A percentile compares a stretch with the other conserved stretches of the same genome.
Evolutionary conservation across 2,329 filamentous ascomycete species (phyloP).

Genomic region (Apiospora pterosperma): DNA sequence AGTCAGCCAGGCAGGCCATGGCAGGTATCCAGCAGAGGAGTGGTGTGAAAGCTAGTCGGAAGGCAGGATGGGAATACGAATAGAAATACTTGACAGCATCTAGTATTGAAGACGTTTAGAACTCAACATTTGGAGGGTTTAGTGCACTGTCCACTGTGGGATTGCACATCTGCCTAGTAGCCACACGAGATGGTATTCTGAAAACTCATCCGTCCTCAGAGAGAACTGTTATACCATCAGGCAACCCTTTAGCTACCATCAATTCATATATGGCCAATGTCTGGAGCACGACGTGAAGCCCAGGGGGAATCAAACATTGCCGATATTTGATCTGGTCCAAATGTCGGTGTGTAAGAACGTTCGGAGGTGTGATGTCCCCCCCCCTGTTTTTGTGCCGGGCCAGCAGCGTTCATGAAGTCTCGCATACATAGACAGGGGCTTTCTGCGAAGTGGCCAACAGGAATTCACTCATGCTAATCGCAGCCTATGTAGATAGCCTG

Average conservation of each 20-base stretch:
- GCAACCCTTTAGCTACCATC: too few species aligned
- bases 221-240: too few species aligned
- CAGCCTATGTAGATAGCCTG: background rate
- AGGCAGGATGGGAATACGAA: conserved; percentile 10
- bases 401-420: too few species aligned
- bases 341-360: background rate
- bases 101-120: background rate
- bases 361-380: background rate
- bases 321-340: background rate
- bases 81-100: background rate
- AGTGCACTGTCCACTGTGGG: too few species aligned
- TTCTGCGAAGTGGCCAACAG: too few species aligned
- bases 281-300: too few species aligned
- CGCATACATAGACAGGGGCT: too few species aligned
- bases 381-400: background rate
- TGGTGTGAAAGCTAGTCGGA: conserved; percentile 7
- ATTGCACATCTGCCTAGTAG: too few species aligned
- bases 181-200: too few species aligned
- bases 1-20: conserved; percentile 7
- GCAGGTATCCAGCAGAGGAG: conserved; percentile 10
- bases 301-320: too few species aligned
- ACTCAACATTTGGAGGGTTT: background rate
- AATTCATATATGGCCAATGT: too few species aligned
- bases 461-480: background rate
- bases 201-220: too few species aligned